These are phyloP conservation scores for Ceratorhiza oryzae-sativae DNA, from an alignment of 1,284 basidiomycete genomes.

Conservation along the genomic window DNA sequence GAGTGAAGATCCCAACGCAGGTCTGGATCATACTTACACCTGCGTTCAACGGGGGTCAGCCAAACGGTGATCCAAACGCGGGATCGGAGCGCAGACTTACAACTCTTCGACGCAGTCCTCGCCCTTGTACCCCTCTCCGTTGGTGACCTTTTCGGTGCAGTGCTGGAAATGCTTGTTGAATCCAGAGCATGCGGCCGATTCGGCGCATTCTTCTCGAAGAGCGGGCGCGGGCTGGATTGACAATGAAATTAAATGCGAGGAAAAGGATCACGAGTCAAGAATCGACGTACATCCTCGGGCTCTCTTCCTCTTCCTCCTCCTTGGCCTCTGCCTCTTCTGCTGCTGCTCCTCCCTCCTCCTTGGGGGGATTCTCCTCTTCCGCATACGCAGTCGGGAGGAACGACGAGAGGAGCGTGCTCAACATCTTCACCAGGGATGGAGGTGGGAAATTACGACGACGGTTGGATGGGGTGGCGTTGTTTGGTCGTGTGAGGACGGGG, in stretches of 20 bases:
- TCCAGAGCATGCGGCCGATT: constrained; percentile 70
- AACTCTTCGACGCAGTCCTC: constrained; percentile 94
- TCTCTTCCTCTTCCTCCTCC: constrained; percentile 58
- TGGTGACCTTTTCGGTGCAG: constrained; percentile 85
- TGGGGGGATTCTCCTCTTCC: constrained; percentile 48
- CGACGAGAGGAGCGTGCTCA: constrained; percentile 66
- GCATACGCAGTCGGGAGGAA: constrained; percentile 57
- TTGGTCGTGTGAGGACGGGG: no score
- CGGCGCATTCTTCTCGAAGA: constrained; percentile 78
- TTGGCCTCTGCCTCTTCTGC: constrained; percentile 48
- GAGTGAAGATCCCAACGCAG: constrained; percentile 25
- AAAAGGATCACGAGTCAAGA: no score
- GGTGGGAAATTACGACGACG: constrained; percentile 8
- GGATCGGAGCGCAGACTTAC: no score
- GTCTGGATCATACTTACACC: constrained; percentile 57
- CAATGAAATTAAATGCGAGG: no score
- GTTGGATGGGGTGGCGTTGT: constrained; percentile 6
- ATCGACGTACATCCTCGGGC: constrained; percentile 75
- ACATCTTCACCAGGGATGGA: neutral
- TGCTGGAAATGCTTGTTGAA: constrained; percentile 87
- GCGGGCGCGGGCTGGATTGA: constrained; percentile 65
- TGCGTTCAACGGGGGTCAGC: constrained; percentile 46
- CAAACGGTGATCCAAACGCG: no score
- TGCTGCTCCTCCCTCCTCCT: no score
- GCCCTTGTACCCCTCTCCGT: constrained; percentile 81